phyloP scores from a whole-genome alignment of 768 basidiomycete species.

The Leccinum broughii region DNA sequence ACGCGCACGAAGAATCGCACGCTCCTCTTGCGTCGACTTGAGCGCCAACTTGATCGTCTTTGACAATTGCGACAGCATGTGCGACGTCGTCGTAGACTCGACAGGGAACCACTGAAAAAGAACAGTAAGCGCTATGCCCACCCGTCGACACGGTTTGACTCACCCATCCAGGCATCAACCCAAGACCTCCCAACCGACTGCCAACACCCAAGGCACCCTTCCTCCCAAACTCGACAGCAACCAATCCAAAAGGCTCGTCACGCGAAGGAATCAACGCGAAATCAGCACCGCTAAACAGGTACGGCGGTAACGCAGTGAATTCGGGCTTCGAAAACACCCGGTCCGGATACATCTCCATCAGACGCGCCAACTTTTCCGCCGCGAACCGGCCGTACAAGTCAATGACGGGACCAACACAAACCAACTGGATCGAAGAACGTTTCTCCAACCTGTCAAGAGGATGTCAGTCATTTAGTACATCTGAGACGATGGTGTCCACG shows the following conservation, averaged over 20 bases:
- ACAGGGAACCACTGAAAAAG: slow-evolving; percentile 88
- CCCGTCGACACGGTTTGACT: slow-evolving; percentile 29
- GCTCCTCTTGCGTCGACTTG: slow-evolving; percentile 87
- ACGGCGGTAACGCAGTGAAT: slow-evolving; percentile 91
- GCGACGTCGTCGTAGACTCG: slow-evolving; percentile 87
- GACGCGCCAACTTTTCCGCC: slow-evolving; percentile 86
- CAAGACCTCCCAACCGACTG: slow-evolving; percentile 89
- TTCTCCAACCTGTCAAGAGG: slow-evolving; percentile 68
- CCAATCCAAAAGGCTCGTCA: slow-evolving; percentile 94
- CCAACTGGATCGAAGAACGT: slow-evolving; percentile 79
- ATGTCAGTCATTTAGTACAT: neutral
- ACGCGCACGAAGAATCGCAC: slow-evolving; percentile 88
- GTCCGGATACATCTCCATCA: slow-evolving; percentile 95
- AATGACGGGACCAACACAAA: slow-evolving; percentile 92
- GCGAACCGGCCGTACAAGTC: slow-evolving; percentile 95
- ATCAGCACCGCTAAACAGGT: slow-evolving; percentile 92
- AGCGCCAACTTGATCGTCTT: slow-evolving; percentile 95
- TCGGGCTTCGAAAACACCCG: slow-evolving; percentile 96
- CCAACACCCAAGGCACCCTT: slow-evolving; percentile 97
- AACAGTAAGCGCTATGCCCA: neutral
- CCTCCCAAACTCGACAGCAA: slow-evolving; percentile 94
- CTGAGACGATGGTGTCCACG: slow-evolving; percentile 30
- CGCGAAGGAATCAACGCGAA: slow-evolving; percentile 95
- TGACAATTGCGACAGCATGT: slow-evolving; percentile 92
- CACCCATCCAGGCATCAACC: slow-evolving; percentile 98